These are phyloP conservation scores for Rutidosis leptorrhynchoides DNA, from an alignment of 129 eudicot genomes.

Conservation along the genomic window DNA sequence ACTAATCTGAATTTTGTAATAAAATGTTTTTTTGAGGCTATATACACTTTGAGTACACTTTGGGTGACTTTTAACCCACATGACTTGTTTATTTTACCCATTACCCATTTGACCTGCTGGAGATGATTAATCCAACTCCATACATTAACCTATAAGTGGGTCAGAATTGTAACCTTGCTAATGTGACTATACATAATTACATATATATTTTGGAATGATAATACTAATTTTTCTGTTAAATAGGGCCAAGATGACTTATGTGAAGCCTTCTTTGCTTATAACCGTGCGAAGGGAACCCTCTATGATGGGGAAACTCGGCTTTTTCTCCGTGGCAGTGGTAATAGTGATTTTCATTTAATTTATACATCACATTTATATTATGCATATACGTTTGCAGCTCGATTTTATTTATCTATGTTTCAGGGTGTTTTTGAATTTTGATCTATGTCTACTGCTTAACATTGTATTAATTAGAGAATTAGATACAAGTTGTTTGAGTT, in stretches of 20 bases:
- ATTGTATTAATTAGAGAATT: background rate
- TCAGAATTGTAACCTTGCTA: background rate
- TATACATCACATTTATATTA: background rate
- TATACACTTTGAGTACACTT: too few species aligned
- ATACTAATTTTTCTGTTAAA: conserved; percentile 22
- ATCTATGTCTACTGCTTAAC: background rate
- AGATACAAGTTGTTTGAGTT: background rate
- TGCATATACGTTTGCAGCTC: background rate
- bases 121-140: background rate
- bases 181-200: background rate
- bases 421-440: background rate
- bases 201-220: conserved; percentile 3
- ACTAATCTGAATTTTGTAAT: too few species aligned
- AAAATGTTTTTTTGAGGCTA: too few species aligned
- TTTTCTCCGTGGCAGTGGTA: conserved; percentile 85
- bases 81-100: too few species aligned
- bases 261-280: conserved; percentile 82
- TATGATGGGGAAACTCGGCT: conserved; percentile 98
- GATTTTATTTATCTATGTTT: background rate
- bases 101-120: background rate
- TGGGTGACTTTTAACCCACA: background rate
- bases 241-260: conserved; percentile 99
- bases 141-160: background rate
- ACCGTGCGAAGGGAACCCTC: conserved; percentile 97
- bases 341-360: conserved; percentile 10